Evolutionary conservation across 2,329 filamentous ascomycete genomes (phyloP), one percentile per base, ranked within the genome.

Genomic region (Aspergillus caelatus): DNA sequence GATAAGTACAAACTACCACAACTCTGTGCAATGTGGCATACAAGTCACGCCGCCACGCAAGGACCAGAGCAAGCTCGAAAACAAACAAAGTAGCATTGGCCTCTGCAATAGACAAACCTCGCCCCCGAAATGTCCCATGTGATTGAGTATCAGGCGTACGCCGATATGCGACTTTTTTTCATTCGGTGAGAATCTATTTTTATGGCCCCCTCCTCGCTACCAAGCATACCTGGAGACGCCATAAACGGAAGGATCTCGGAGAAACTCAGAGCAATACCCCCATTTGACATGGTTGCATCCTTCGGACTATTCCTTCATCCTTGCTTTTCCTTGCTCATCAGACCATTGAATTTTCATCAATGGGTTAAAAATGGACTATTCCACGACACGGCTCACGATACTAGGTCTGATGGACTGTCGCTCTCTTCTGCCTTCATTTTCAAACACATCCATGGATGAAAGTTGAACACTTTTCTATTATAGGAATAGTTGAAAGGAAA

Each of bases 161-260:
- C 11, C 10, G 2, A 0, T 36, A 36, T 36, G 2, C 0, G 4
- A 16, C 12, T 12, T 2, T 7, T 2, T 5, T 36, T 14, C 5
- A 2, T 36, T 16, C 1, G 16, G 12, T 14, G 5, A 16, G 34
- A 36, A 14, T 6, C 14, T 36, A 16, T 36, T 36, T 14, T 16
- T 8, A 16, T 16, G 34, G 34, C 2, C 6, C 14, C 14, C 14
- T 36, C 6, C 6, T 36, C 5, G 3, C 5, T 6, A n/a, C 7
- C n/a, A 9, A n/a, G 7, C 16, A n/a, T n/a, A 41, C 6, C 1
- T 1, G 1, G 4, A 16, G 12, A 16, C 34, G 0, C 12, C 14
- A 14, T 14, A 16, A 14, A 8, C 7, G 39, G 39, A n/a, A 41
- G 39, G 39, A 41, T 10, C 39, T 41, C 19, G 39, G 8, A 41